A percentile compares a stretch with the other conserved stretches of the same genome.
Conservation (phyloP, 1,139 yeast genomes). For the Lodderomyces metapsilosis region DNA sequence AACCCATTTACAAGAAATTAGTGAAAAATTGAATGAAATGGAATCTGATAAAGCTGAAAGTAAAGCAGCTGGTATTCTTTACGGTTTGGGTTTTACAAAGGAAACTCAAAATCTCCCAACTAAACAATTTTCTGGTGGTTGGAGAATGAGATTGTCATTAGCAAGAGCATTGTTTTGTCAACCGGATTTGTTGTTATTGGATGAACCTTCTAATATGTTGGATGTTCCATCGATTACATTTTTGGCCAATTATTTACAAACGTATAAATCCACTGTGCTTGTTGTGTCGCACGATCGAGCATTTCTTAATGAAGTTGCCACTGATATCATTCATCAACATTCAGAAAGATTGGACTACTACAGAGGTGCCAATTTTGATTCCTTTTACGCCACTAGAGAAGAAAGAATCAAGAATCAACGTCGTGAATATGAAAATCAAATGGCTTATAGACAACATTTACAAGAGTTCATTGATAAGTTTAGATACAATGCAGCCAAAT, state of each 20-base stretch:
- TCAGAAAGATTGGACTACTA: slow-evolving; percentile 95
- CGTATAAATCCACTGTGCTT: slow-evolving; percentile 87
- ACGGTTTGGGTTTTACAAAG: slow-evolving; percentile 88
- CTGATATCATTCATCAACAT: slow-evolving; percentile 96
- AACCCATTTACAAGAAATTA: slow-evolving; percentile 70
- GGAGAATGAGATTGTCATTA: slow-evolving; percentile 99
- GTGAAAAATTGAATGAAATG: slow-evolving; percentile 82
- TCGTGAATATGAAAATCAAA: slow-evolving; percentile 94
- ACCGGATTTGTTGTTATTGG: slow-evolving; percentile 87
- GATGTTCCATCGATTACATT: slow-evolving; percentile 98
- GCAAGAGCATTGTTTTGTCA: slow-evolving; percentile 97
- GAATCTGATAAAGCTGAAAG: slow-evolving; percentile 98
- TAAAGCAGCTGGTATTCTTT: slow-evolving; percentile 92
- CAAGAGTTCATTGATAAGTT: slow-evolving; percentile 94
- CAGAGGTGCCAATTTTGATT: slow-evolving; percentile 90
- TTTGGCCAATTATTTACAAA: slow-evolving; percentile 82
- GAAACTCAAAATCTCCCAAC: slow-evolving; percentile 83
- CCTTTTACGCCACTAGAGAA: slow-evolving; percentile 89
- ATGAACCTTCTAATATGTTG: slow-evolving; percentile 99
- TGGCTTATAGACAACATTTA: slow-evolving; percentile 92
- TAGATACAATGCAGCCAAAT: slow-evolving; percentile 95
- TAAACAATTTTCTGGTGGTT: slow-evolving; percentile 96
- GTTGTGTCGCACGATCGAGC: slow-evolving; percentile 98
- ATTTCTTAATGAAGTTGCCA: slow-evolving; percentile 94
- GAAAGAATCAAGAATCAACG: slow-evolving; percentile 91